These are phyloP conservation scores for Thermothelomyces thermophilus DNA, from an alignment of 2,329 filamentous ascomycete genomes.

Conservation along the genomic window DNA sequence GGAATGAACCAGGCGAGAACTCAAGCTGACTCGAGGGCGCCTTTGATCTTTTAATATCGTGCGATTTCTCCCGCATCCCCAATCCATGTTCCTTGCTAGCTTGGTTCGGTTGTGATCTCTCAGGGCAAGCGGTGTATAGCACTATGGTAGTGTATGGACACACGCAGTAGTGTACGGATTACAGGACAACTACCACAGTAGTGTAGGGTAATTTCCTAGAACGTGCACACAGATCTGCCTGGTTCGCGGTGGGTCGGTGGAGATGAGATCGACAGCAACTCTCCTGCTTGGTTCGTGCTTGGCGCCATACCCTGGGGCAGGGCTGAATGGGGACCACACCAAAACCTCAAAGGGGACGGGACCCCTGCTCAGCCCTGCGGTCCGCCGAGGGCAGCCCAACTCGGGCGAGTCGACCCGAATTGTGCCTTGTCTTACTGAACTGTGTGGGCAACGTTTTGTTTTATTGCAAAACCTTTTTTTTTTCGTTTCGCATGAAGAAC, in stretches of 20 bases:
- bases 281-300: not conserved
- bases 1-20: slow-evolving; percentile 1
- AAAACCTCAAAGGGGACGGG: not conserved
- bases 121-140: no score
- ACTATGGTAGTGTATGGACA: no score
- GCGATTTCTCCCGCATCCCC: not conserved
- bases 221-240: no score
- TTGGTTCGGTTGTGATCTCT: no score
- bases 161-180: no score
- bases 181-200: no score
- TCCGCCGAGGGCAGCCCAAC: not conserved
- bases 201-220: no score
- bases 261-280: slow-evolving; percentile 10
- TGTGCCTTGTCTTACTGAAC: not conserved
- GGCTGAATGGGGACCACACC: slow-evolving; percentile 4
- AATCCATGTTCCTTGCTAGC: no score
- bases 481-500: not conserved
- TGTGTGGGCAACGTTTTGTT: not conserved
- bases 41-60: not conserved
- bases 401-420: slow-evolving; percentile 8
- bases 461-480: no score
- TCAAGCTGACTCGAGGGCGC: not conserved
- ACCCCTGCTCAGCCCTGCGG: slow-evolving; percentile 6
- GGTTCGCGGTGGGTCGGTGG: slow-evolving; percentile 7
- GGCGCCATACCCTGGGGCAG: not conserved